Evolutionary conservation across 352 stramenopile species (phyloP).

Genomic region (Phytopythium ostracodes): DNA sequence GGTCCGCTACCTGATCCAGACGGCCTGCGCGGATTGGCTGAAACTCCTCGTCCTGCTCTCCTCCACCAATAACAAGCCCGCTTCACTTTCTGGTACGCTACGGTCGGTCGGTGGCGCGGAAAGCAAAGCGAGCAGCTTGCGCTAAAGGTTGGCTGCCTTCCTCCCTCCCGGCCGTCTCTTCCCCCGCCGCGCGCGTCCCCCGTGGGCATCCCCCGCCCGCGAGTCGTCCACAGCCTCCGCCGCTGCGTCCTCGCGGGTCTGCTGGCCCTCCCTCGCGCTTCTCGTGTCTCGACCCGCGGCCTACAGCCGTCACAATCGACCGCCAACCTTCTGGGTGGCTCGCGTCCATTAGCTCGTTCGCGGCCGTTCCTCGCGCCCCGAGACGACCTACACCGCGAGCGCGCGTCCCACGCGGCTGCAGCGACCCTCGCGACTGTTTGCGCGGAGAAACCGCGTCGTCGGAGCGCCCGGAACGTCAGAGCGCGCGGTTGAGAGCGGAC

Average conservation of each 20-base stretch:
- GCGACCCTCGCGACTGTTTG: not conserved
- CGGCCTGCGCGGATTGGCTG: slow-evolving; percentile 17
- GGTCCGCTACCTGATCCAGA: slow-evolving; percentile 11
- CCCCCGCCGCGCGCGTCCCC: not conserved
- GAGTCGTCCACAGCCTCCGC: not conserved
- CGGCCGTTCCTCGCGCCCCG: not conserved
- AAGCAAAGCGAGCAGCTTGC: slow-evolving; percentile 3
- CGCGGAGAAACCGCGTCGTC: not conserved
- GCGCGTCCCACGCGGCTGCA: not conserved
- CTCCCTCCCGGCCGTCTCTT: not conserved
- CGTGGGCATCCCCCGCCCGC: not conserved
- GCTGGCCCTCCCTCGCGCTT: not conserved
- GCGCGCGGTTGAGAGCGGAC: not conserved
- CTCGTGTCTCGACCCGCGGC: not conserved
- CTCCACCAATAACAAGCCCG: slow-evolving; percentile 30
- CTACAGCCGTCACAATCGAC: not conserved
- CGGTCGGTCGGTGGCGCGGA: slow-evolving; percentile 7
- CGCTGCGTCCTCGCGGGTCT: not conserved
- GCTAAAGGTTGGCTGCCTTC: not conserved
- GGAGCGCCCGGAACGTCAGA: not conserved
- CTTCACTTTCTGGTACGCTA: slow-evolving; percentile 2
- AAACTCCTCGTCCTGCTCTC: slow-evolving; percentile 19
- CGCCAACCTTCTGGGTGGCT: not conserved
- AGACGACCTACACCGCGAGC: not conserved
- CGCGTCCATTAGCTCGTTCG: not conserved